These are phyloP conservation scores for Phytopythium chamaehyphon DNA, from an alignment of 352 stramenopile species.

Conservation along the genomic window DNA sequence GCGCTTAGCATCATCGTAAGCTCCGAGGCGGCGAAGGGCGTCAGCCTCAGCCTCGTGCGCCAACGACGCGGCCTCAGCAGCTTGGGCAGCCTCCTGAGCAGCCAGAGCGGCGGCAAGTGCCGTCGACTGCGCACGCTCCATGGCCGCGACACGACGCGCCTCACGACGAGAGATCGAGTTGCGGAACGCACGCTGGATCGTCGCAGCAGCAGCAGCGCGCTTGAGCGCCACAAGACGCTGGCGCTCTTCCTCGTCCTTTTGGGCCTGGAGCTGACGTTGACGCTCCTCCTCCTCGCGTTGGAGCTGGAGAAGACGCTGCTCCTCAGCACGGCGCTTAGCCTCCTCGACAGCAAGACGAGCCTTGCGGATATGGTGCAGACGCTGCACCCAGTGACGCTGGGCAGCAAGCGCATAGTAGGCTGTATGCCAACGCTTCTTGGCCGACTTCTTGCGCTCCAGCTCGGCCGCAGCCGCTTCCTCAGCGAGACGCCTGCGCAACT, in stretches of 20 bases:
- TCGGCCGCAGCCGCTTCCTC: constrained; percentile 65
- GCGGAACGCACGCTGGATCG: constrained; percentile 74
- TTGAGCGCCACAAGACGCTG: constrained; percentile 57
- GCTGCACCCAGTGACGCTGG: constrained; percentile 76
- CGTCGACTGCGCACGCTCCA: constrained; percentile 65
- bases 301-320: constrained; percentile 58
- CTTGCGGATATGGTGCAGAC: constrained; percentile 81
- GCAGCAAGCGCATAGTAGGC: constrained; percentile 65
- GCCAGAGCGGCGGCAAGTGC: constrained; percentile 70
- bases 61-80: constrained; percentile 62
- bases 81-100: constrained; percentile 69
- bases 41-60: constrained; percentile 75
- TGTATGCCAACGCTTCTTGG: constrained; percentile 75
- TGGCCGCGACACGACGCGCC: constrained; percentile 54
- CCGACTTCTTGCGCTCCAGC: constrained; percentile 68
- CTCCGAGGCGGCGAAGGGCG: constrained; percentile 62
- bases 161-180: constrained; percentile 62
- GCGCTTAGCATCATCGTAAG: constrained; percentile 50
- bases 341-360: constrained; percentile 73
- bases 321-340: constrained; percentile 59
- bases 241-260: constrained; percentile 63
- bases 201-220: constrained; percentile 41
- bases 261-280: constrained; percentile 42
- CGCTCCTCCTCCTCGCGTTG: constrained; percentile 72
- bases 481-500: constrained; percentile 69